phyloP scores from a whole-genome alignment of 352 stramenopile genomes.

The Aphanomyces cochlioides region DNA sequence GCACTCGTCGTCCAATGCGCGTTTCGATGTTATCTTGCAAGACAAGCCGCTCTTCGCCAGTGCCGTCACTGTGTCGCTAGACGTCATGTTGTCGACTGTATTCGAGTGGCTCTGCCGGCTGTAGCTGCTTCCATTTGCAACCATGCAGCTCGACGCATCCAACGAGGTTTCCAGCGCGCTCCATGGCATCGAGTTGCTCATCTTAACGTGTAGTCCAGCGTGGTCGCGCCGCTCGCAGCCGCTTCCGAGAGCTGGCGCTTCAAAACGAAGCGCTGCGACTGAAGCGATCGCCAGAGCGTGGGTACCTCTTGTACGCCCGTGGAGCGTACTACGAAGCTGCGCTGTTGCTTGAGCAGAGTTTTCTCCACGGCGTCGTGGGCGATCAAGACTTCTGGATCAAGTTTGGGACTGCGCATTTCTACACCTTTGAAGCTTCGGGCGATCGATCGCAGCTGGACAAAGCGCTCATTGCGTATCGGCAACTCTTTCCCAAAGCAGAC shows the following conservation, averaged over 20 bases:
- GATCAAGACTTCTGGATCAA: neutral
- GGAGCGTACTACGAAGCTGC: constrained; percentile 16
- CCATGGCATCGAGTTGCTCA: neutral
- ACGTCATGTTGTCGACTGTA: neutral
- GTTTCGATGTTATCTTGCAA: constrained; percentile 13
- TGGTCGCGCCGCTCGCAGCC: constrained; percentile 15
- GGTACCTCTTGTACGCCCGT: constrained; percentile 11
- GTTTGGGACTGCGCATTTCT: constrained; percentile 19
- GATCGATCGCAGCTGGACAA: constrained; percentile 12
- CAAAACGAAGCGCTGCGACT: constrained; percentile 19
- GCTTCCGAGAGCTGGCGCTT: constrained; percentile 14
- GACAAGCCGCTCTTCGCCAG: neutral
- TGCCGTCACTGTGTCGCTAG: neutral
- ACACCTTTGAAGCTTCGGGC: constrained; percentile 16
- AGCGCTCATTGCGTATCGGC: constrained; percentile 3
- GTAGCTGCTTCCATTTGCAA: constrained; percentile 9
- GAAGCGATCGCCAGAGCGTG: neutral
- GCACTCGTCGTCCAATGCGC: constrained; percentile 18
- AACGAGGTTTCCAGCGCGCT: constrained; percentile 9
- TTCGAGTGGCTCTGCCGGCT: neutral
- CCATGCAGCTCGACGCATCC: constrained; percentile 11
- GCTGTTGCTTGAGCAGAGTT: constrained; percentile 26
- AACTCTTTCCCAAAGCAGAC: neutral
- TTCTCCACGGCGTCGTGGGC: neutral
- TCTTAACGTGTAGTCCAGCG: constrained; percentile 11